phyloP scores from a whole-genome alignment of 139 green algal species.

The Marvania coccoides region DNA sequence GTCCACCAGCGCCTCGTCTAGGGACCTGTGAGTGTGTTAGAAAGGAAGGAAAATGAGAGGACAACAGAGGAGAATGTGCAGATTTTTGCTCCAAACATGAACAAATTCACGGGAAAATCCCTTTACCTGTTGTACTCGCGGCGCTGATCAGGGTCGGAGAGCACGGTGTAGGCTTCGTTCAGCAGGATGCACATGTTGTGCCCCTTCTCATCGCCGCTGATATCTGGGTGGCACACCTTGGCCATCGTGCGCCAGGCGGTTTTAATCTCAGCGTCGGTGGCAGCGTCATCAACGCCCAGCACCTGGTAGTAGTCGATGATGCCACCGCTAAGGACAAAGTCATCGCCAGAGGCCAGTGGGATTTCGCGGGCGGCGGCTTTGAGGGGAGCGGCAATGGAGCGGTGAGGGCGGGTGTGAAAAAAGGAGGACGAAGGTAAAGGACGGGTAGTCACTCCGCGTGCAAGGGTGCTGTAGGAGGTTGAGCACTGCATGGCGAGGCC shows the following conservation, averaged over 20 bases:
- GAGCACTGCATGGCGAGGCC: no score
- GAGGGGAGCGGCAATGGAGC: no score
- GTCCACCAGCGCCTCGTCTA: slow-evolving; percentile 37
- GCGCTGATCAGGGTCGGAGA: slow-evolving; percentile 39
- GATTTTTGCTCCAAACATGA: not conserved
- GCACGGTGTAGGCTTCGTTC: slow-evolving; percentile 60
- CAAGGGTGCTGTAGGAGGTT: no score
- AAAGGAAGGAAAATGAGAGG: no score
- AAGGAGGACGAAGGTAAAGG: no score
- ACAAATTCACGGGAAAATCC: slow-evolving; percentile 27
- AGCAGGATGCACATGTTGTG: slow-evolving; percentile 82
- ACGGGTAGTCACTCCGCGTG: no score
- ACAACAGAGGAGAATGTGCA: not conserved
- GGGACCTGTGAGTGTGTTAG: not conserved
- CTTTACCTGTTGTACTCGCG: slow-evolving; percentile 55
- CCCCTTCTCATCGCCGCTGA: slow-evolving; percentile 43
- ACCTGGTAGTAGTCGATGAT: slow-evolving; percentile 69
- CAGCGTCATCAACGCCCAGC: slow-evolving; percentile 38
- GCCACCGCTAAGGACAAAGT: slow-evolving; percentile 19
- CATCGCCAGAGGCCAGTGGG: no score
- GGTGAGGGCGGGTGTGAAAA: no score
- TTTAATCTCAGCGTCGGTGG: slow-evolving; percentile 58
- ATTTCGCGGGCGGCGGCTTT: no score
- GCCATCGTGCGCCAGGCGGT: slow-evolving; percentile 57
- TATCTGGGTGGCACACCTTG: slow-evolving; percentile 67